These are phyloP conservation scores for Tulasnella sp. DNA, from an alignment of 768 basidiomycete genomes.

Conservation along the genomic window DNA sequence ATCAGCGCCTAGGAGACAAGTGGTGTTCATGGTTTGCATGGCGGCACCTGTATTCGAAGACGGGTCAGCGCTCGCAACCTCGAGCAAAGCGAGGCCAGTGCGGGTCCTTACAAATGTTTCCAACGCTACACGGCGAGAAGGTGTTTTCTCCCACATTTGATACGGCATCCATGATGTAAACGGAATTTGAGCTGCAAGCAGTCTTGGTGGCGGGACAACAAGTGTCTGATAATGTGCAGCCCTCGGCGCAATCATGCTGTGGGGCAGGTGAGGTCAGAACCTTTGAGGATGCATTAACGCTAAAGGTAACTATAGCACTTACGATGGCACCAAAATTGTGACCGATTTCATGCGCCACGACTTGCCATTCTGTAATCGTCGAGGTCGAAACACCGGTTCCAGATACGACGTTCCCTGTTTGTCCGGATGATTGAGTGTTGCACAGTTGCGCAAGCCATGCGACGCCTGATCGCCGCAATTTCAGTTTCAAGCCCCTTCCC, in stretches of 20 bases:
- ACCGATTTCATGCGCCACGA: slow-evolving; percentile 76
- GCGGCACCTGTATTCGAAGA: slow-evolving; percentile 26
- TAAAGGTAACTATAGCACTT: slow-evolving; percentile 37
- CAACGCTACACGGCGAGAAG: slow-evolving; percentile 76
- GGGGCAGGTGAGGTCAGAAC: slow-evolving; percentile 14
- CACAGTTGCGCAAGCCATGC: slow-evolving; percentile 82
- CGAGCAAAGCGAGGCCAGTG: slow-evolving; percentile 14
- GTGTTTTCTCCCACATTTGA: slow-evolving; percentile 55
- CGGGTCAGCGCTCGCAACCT: background rate
- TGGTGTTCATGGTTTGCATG: slow-evolving; percentile 48
- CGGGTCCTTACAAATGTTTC: slow-evolving; percentile 68
- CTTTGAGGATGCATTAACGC: background rate
- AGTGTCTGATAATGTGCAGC: slow-evolving; percentile 51
- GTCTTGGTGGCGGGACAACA: slow-evolving; percentile 68
- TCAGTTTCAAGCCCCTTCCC: slow-evolving; percentile 12
- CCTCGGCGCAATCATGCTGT: slow-evolving; percentile 53
- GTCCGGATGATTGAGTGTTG: slow-evolving; percentile 46
- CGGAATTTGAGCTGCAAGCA: slow-evolving; percentile 59
- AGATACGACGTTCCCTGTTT: slow-evolving; percentile 51
- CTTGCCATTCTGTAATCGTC: slow-evolving; percentile 75
- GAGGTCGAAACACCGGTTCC: slow-evolving; percentile 80
- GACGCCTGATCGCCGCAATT: slow-evolving; percentile 39
- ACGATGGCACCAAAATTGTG: slow-evolving; percentile 89
- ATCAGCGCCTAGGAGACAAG: slow-evolving; percentile 64
- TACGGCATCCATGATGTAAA: slow-evolving; percentile 85